Percentiles rank a stretch among this genome's conserved stretches.
Evolutionary conservation across 2,329 filamentous ascomycete genomes (phyloP).

Genomic region (Talaromyces sp.): DNA sequence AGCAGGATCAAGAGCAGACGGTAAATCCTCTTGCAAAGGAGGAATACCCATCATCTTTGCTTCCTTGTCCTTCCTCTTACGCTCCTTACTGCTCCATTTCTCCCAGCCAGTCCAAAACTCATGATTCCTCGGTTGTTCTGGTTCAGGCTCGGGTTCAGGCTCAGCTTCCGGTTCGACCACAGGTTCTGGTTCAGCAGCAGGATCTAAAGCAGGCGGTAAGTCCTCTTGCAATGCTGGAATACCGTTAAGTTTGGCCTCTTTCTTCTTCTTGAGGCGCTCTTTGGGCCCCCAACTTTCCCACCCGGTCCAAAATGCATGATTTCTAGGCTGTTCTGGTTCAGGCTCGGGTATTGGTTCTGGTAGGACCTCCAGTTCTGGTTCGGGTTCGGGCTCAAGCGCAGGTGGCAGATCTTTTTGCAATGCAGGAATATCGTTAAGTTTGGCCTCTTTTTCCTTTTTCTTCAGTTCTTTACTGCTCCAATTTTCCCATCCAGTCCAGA

Average conservation of each 20-base stretch:
- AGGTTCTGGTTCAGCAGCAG: constrained; percentile 32
- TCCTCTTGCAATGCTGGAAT: constrained; percentile 26
- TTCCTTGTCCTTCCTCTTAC: constrained; percentile 15
- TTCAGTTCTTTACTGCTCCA: constrained; percentile 22
- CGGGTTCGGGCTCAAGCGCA: constrained; percentile 31
- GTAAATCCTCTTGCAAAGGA: constrained; percentile 24
- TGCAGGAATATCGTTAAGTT: neutral
- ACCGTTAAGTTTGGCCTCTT: constrained; percentile 9
- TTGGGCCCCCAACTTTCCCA: constrained; percentile 13
- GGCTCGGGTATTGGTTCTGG: constrained; percentile 3
- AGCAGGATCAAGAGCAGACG: constrained; percentile 53
- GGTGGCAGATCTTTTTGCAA: constrained; percentile 16
- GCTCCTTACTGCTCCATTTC: constrained; percentile 11
- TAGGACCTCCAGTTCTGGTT: constrained; percentile 21
- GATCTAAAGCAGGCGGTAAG: constrained; percentile 50
- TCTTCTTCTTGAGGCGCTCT: constrained; percentile 14
- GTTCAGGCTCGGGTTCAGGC: constrained; percentile 11
- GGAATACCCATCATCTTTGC: constrained; percentile 13
- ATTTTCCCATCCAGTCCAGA: constrained; percentile 17
- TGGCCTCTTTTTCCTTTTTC: constrained; percentile 41
- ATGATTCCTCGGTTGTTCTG: constrained; percentile 20
- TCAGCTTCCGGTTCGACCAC: constrained; percentile 9
- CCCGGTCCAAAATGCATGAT: constrained; percentile 16
- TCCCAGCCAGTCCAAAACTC: constrained; percentile 17
- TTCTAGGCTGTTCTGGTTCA: constrained; percentile 19